These are phyloP conservation scores for Suillus discolor DNA, from an alignment of 768 basidiomycete genomes.

Conservation along the genomic window DNA sequence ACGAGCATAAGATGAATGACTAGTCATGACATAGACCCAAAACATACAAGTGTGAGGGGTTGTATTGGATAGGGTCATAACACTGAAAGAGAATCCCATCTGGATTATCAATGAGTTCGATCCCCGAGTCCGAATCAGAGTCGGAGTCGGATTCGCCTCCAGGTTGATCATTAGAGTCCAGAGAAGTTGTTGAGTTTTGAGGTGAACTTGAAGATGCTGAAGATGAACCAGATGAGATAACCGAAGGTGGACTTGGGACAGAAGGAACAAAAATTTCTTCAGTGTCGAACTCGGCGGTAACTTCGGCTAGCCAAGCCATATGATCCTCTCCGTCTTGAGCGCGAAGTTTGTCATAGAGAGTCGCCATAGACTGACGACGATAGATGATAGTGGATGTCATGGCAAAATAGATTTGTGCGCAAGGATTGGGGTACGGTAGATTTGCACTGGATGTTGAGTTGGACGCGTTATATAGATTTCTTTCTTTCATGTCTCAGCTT, in stretches of 20 bases:
- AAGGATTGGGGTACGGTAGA: neutral
- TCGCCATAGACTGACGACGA: constrained; percentile 39
- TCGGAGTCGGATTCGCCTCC: constrained; percentile 25
- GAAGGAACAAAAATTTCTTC: constrained; percentile 29
- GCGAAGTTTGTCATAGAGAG: constrained; percentile 36
- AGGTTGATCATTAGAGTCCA: constrained; percentile 16
- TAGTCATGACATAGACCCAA: neutral
- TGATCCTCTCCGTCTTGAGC: constrained; percentile 38
- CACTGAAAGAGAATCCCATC: constrained; percentile 2
- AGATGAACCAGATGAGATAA: constrained; percentile 32
- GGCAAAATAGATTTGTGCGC: constrained; percentile 4
- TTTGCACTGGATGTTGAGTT: constrained; percentile 1
- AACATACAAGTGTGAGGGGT: constrained; percentile 30
- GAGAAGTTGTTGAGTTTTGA: constrained; percentile 7
- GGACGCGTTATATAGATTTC: constrained; percentile 33
- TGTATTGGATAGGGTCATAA: constrained; percentile 8
- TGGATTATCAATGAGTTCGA: constrained; percentile 19
- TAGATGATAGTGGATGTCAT: constrained; percentile 35
- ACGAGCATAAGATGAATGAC: constrained; percentile 18
- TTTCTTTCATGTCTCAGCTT: constrained; percentile 43
- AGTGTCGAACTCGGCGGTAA: constrained; percentile 31
- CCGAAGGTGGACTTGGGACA: constrained; percentile 23
- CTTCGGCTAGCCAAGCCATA: constrained; percentile 31
- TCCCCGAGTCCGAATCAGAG: constrained; percentile 35
- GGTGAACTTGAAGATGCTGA: constrained; percentile 24